These are phyloP conservation scores for Cladosporium cucumerinum DNA, from an alignment of 2,329 filamentous ascomycete species.

Conservation along the genomic window DNA sequence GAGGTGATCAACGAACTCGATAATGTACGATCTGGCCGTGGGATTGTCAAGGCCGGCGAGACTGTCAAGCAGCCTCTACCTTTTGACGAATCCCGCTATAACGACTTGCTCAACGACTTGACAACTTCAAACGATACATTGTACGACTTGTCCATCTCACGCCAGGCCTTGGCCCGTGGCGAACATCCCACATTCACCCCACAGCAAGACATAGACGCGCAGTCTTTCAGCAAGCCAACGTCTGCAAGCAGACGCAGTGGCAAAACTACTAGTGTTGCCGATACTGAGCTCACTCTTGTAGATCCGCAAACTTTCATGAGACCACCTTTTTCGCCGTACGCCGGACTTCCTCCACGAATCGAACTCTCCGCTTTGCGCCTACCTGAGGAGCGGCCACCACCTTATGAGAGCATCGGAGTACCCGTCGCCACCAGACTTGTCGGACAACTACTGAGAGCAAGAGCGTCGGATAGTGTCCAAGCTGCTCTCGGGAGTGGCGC, in stretches of 20 bases:
- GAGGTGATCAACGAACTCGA: constrained; percentile 75
- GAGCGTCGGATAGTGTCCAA: constrained; percentile 29
- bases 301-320: constrained; percentile 33
- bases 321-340: constrained; percentile 32
- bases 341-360: constrained; percentile 43
- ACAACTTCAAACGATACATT: constrained; percentile 76
- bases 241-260: constrained; percentile 9
- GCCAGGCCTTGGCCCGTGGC: constrained; percentile 45
- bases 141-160: constrained; percentile 69
- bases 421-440: constrained; percentile 45
- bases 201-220: constrained; percentile 14
- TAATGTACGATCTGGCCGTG: constrained; percentile 54
- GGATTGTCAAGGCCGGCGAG: constrained; percentile 29
- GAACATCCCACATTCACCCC: constrained; percentile 34
- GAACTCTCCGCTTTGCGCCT: constrained; percentile 42
- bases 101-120: constrained; percentile 70
- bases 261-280: constrained; percentile 31
- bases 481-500: constrained; percentile 35
- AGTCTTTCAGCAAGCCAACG: neutral
- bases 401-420: constrained; percentile 47
- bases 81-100: constrained; percentile 65
- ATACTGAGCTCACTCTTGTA: constrained; percentile 44
- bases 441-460: constrained; percentile 37
- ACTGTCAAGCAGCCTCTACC: constrained; percentile 46
- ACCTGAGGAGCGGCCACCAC: constrained; percentile 47